Base-by-base conservation (phyloP, 257 asterid species). In the Capsicum chinense region DNA sequence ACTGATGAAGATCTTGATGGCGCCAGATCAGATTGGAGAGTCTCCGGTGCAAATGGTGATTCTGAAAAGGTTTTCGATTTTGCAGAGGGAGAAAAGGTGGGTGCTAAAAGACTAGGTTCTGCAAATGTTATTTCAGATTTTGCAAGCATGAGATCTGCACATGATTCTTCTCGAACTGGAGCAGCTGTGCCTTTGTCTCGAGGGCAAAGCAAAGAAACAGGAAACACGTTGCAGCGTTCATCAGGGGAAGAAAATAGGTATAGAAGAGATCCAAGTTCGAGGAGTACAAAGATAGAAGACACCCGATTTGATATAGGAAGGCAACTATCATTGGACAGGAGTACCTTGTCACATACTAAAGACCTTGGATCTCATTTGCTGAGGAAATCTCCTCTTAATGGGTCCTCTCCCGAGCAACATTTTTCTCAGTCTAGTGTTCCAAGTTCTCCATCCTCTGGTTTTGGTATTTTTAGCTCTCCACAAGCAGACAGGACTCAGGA, bases 401-500 rank as follows among this genome's bases (percentile, higher is more conserved):
- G 71, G 16, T 71, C 52, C 68, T 71, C 52, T 73, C 70, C 85
- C 3, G 86, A 86, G 79, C 91, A 83, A 85, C 86, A 81, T 85
- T 67, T 91, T 54, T 73, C 90, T 47, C 68, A 19, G 44, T 50
- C 89, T 5, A 74, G 85, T 64, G 21, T 0, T 84, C 87, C 83
- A 58, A 86, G 67, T 78, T 82, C 90, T 44, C 84, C 90, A 9
- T 14, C 89, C 85, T 89, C 92, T 87, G 86, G 90, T 87, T 93
- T 80, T 9, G 97, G 94, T 70, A 71, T 86, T 58, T 95, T 92
- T 87, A 83, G 90, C 64, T 33, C 84, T 44, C 88, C 70, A 12
- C 78, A 85, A 83, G 83, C 26, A 74, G 87, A 82, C 73, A 54
- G 76, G 48, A 39, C 86, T 16, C 67, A 89, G 2, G 79, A 52